Conservation (phyloP, 2,329 filamentous ascomycete species). For the Dothistroma septosporum region DNA sequence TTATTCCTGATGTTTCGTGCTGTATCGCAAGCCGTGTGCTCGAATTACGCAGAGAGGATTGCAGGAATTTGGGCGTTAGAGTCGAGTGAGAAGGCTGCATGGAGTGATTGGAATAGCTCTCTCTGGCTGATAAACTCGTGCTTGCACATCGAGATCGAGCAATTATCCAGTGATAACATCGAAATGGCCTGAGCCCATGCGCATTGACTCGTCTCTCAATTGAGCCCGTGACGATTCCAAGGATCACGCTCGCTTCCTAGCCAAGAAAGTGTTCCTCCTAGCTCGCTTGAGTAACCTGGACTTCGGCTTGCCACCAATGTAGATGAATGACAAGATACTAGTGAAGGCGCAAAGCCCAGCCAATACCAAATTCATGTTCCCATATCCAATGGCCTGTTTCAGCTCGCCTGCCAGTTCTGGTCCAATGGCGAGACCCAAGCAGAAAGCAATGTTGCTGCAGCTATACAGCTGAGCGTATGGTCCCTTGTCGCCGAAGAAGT, state of each 20-base stretch:
- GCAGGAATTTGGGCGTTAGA: too few species aligned
- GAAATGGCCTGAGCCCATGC: too few species aligned
- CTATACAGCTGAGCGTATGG: conserved; percentile 65
- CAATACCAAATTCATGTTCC: conserved; percentile 54
- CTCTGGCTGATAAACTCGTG: too few species aligned
- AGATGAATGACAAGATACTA: conserved; percentile 43
- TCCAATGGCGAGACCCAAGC: conserved; percentile 56
- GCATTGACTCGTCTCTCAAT: too few species aligned
- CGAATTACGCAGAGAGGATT: too few species aligned
- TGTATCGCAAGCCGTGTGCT: too few species aligned
- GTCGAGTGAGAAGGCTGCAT: too few species aligned
- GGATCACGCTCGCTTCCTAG: conserved; percentile 13
- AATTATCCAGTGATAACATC: too few species aligned
- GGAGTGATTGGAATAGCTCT: too few species aligned
- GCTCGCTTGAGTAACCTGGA: conserved; percentile 24
- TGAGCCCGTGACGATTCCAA: background rate
- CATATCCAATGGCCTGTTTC: conserved; percentile 52
- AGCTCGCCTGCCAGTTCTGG: conserved; percentile 54
- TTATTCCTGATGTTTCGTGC: too few species aligned
- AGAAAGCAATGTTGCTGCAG: conserved; percentile 61
- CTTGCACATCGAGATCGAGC: too few species aligned
- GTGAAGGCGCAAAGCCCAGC: conserved; percentile 46
- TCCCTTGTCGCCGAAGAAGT: conserved; percentile 53
- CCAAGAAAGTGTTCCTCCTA: conserved; percentile 14
- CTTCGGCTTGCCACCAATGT: conserved; percentile 43